Percentiles rank a stretch among this genome's conserved stretches.
Conservation (phyloP, 2,329 filamentous ascomycete species). For the Coniochaeta hoffmannii region DNA sequence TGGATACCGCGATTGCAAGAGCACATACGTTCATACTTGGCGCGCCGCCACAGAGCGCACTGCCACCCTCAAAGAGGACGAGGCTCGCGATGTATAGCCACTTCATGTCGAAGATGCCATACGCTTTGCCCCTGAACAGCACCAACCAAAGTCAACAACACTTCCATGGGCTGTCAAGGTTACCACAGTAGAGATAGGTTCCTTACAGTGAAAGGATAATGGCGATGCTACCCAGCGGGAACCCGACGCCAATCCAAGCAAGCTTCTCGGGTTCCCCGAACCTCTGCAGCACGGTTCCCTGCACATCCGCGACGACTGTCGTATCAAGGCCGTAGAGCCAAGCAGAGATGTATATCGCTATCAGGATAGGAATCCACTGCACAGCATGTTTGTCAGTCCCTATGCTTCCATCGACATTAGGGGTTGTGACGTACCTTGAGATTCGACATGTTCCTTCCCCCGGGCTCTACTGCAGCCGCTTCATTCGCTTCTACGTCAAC, state of each 20-base stretch:
- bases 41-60: slow-evolving; percentile 19
- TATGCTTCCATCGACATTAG: background rate
- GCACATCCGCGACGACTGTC: slow-evolving; percentile 37
- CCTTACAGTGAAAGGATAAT: slow-evolving; percentile 9
- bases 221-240: slow-evolving; percentile 21
- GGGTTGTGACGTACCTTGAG: no score
- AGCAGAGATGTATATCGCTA: slow-evolving; percentile 16
- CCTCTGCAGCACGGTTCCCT: slow-evolving; percentile 26
- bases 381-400: background rate
- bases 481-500: no score
- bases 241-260: slow-evolving; percentile 31
- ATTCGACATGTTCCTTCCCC: no score
- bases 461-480: no score
- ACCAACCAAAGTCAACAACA: background rate
- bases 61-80: slow-evolving; percentile 21
- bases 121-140: background rate
- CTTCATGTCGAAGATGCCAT: slow-evolving; percentile 10
- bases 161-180: background rate
- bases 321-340: slow-evolving; percentile 29
- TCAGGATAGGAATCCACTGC: slow-evolving; percentile 16
- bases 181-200: background rate
- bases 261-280: slow-evolving; percentile 30
- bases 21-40: slow-evolving; percentile 12
- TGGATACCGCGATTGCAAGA: background rate
- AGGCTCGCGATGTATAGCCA: slow-evolving; percentile 15